Conservation (phyloP, 2,329 filamentous ascomycete species). For the Nigrograna mackinnonii region DNA sequence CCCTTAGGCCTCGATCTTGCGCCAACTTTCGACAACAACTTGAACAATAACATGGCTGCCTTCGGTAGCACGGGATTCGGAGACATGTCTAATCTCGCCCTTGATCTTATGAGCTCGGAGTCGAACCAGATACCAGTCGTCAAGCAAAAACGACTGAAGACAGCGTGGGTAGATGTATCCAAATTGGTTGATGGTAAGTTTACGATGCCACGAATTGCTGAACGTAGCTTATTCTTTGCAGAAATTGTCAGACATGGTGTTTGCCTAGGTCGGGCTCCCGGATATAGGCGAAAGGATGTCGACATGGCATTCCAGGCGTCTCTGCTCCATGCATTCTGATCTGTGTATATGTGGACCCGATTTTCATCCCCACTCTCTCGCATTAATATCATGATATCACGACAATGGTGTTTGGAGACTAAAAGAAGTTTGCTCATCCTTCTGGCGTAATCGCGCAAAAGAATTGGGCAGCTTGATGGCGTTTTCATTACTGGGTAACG, state of each 20-base stretch:
- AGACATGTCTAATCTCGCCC: constrained; percentile 17
- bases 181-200: constrained; percentile 49
- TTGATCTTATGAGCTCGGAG: constrained; percentile 20
- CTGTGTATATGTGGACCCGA: too few species aligned
- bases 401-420: too few species aligned
- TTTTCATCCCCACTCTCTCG: too few species aligned
- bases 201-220: not conserved
- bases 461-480: too few species aligned
- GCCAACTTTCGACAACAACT: constrained; percentile 21
- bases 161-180: constrained; percentile 47
- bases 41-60: constrained; percentile 8
- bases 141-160: constrained; percentile 35
- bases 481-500: too few species aligned
- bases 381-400: too few species aligned
- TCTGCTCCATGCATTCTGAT: constrained; percentile 29
- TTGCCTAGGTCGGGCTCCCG: constrained; percentile 49
- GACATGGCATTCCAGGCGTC: constrained; percentile 44
- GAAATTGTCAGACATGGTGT: constrained; percentile 41
- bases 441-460: too few species aligned
- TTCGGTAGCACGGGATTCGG: constrained; percentile 3
- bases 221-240: constrained; percentile 28
- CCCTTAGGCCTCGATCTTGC: constrained; percentile 38
- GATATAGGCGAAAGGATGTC: constrained; percentile 47
- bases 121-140: constrained; percentile 16
- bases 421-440: too few species aligned